Conservation (phyloP, 2,329 filamentous ascomycete genomes). For the Aspergillus versicolor region DNA sequence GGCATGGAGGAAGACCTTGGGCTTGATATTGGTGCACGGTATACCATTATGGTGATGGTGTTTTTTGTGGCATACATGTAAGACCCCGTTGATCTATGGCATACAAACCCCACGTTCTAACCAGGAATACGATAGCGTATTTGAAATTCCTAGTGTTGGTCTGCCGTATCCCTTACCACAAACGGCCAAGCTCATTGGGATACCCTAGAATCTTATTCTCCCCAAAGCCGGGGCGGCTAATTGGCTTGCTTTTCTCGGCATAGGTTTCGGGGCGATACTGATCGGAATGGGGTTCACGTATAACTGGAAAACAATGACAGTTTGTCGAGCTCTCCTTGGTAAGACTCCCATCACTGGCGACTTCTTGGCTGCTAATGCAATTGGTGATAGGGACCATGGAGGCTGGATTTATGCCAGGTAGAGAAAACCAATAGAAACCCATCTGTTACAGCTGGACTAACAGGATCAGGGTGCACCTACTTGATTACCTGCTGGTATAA, state of each 20-base stretch:
- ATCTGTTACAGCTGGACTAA: not conserved
- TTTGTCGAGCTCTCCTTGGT: conserved; percentile 24
- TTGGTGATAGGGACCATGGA: conserved; percentile 27
- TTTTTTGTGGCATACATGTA: conserved; percentile 30
- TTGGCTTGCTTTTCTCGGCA: conserved; percentile 27
- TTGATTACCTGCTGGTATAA: conserved; percentile 39
- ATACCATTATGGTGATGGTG: conserved; percentile 28
- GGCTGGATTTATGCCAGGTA: conserved; percentile 30
- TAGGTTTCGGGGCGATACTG: conserved; percentile 24
- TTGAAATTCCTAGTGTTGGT: conserved; percentile 16
- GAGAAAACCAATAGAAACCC: not conserved
- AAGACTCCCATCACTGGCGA: not conserved
- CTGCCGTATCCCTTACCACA: not conserved
- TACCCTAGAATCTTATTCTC: conserved; percentile 26
- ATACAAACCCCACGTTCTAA: not conserved
- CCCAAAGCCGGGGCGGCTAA: conserved; percentile 27
- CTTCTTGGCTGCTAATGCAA: not conserved
- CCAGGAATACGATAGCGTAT: conserved; percentile 1
- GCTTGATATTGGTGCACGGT: conserved; percentile 25
- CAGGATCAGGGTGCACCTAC: conserved; percentile 31
- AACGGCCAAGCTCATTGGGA: not conserved
- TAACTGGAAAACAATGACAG: conserved; percentile 30
- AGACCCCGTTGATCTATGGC: not conserved
- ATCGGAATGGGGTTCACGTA: conserved; percentile 34
- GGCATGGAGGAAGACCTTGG: conserved; percentile 28